phyloP scores from a whole-genome alignment of 345 rosid genomes.

The Orychophragmus violaceus region DNA sequence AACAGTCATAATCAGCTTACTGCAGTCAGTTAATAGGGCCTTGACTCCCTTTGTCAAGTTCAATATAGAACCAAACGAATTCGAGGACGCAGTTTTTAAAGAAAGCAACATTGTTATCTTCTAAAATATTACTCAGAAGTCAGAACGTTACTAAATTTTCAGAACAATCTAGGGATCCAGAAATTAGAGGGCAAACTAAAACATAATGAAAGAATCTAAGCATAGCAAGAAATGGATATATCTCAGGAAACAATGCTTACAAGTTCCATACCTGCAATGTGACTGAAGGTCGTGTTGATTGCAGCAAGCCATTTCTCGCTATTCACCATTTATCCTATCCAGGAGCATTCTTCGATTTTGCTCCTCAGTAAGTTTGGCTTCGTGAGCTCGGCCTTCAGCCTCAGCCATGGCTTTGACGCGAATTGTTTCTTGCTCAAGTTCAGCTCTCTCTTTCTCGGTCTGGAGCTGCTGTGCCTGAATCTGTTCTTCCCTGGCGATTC shows the following conservation, averaged over 20 bases:
- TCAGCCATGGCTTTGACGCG: too few relatives aligned
- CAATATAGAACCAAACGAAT: slow-evolving; percentile 36
- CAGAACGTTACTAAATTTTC: background rate
- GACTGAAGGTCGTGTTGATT: slow-evolving; percentile 74
- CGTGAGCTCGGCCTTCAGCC: too few relatives aligned
- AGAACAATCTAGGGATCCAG: background rate
- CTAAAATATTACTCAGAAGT: background rate
- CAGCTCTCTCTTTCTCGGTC: too few relatives aligned
- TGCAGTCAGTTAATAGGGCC: too few relatives aligned
- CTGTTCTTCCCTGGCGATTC: slow-evolving; percentile 75
- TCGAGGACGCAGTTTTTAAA: background rate
- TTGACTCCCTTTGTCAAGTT: too few relatives aligned
- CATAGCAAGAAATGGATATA: too few relatives aligned
- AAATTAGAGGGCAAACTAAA: too few relatives aligned
- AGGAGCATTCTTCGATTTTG: slow-evolving; percentile 77
- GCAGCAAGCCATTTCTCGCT: slow-evolving; percentile 97
- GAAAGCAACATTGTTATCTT: background rate
- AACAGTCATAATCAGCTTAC: too few relatives aligned
- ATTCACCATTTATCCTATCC: slow-evolving; percentile 80
- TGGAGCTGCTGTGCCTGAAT: slow-evolving; percentile 92
- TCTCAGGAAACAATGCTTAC: background rate
- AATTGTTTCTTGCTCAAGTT: too few relatives aligned
- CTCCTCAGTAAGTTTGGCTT: too few relatives aligned
- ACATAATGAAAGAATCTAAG: background rate
- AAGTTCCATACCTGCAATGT: slow-evolving; percentile 69